phyloP scores from a whole-genome alignment of 371 early-diverging fungal species.

The Mucor circinelloides region DNA sequence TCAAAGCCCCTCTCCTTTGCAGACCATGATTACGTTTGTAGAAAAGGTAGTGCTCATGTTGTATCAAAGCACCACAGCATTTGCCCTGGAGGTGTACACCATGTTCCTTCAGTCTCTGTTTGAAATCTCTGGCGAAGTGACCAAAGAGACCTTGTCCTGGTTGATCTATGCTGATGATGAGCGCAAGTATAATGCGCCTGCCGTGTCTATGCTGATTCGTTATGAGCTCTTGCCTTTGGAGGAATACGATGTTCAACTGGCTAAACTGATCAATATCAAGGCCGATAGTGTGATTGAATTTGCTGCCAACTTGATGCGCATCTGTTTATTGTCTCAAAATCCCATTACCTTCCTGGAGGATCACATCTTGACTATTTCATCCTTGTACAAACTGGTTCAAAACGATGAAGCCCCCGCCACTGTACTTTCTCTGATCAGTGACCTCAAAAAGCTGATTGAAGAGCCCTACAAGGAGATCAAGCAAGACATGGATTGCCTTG shows the following conservation, averaged over 20 bases:
- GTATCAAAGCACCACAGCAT: constrained; percentile 71
- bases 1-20: constrained; percentile 69
- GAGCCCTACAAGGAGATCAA: constrained; percentile 41
- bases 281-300: constrained; percentile 74
- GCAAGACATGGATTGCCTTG: constrained; percentile 56
- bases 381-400: constrained; percentile 61
- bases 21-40: constrained; percentile 73
- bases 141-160: constrained; percentile 88
- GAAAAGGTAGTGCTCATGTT: constrained; percentile 84
- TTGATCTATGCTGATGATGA: constrained; percentile 92
- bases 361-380: constrained; percentile 73
- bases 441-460: constrained; percentile 21
- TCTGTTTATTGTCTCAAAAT: constrained; percentile 64
- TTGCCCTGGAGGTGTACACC: constrained; percentile 82
- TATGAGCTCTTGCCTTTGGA: constrained; percentile 74
- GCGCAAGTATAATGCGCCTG: constrained; percentile 85
- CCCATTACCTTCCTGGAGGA: constrained; percentile 65
- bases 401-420: constrained; percentile 64
- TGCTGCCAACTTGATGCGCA: constrained; percentile 70
- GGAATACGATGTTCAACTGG: constrained; percentile 88
- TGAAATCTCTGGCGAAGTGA: constrained; percentile 74
- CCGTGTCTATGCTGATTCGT: constrained; percentile 74
- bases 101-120: constrained; percentile 80
- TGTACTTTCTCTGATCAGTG: constrained; percentile 27
- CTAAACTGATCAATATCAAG: constrained; percentile 77